Evolutionary conservation across 371 early-diverging fungal species (phyloP).

Genomic region (Rhizopus arrhizus): DNA sequence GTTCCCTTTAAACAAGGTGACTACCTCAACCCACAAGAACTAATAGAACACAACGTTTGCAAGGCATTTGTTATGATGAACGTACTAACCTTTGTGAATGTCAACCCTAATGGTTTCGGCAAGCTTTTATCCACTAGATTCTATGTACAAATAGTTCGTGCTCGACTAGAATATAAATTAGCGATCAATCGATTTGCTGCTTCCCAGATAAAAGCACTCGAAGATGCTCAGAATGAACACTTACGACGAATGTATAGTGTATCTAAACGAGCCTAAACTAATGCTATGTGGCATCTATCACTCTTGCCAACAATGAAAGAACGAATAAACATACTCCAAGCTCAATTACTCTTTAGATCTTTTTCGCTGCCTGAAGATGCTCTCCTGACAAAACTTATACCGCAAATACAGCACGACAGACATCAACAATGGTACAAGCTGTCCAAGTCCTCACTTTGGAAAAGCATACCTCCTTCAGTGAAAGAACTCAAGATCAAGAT

Average conservation of each 20-base stretch:
- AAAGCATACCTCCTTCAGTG: too few species aligned
- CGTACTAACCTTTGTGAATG: background rate
- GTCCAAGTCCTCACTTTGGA: too few species aligned
- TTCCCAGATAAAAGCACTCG: background rate
- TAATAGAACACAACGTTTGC: background rate
- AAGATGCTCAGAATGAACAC: conserved; percentile 7
- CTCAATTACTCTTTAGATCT: too few species aligned
- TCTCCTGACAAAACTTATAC: too few species aligned
- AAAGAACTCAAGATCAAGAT: too few species aligned
- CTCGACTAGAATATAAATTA: conserved; percentile 19
- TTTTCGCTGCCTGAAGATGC: too few species aligned
- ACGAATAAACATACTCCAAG: too few species aligned
- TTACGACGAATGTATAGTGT: conserved; percentile 12
- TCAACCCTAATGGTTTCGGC: background rate
- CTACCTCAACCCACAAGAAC: background rate
- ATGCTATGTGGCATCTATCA: conserved; percentile 9
- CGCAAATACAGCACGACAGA: too few species aligned
- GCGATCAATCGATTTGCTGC: conserved; percentile 14
- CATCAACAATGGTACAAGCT: too few species aligned
- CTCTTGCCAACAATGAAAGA: conserved; percentile 5
- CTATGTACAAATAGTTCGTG: conserved; percentile 17
- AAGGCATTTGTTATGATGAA: background rate
- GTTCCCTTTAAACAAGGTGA: conserved; percentile 2
- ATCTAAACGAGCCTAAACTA: background rate
- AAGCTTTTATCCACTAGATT: conserved; percentile 1